phyloP scores from a whole-genome alignment of 768 basidiomycete species.

The Collybia nuda region DNA sequence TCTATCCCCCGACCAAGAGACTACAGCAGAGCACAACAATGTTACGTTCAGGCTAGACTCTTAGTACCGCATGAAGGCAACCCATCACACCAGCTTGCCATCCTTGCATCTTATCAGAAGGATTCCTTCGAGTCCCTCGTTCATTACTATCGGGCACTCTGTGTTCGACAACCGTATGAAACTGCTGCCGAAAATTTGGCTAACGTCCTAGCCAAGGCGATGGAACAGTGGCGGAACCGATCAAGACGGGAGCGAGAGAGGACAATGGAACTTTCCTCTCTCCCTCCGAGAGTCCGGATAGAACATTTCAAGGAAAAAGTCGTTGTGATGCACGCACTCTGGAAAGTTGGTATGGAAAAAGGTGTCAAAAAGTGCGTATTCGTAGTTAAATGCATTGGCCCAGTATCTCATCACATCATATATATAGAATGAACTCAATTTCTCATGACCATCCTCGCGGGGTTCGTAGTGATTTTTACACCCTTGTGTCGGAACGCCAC shows the following conservation, averaged over 20 bases:
- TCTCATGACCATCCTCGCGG: conserved; percentile 44
- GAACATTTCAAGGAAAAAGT: conserved; percentile 72
- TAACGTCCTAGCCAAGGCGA: conserved; percentile 63
- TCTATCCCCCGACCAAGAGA: conserved; percentile 57
- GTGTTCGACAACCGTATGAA: conserved; percentile 82
- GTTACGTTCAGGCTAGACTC: conserved; percentile 83
- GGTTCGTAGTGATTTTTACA: conserved; percentile 55
- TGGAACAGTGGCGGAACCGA: conserved; percentile 57
- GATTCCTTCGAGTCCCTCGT: conserved; percentile 81
- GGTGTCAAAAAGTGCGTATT: conserved; percentile 56
- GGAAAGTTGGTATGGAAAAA: conserved; percentile 57
- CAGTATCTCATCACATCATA: conserved; percentile 9
- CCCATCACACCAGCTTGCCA: conserved; percentile 94
- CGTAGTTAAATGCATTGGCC: conserved; percentile 1
- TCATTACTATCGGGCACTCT: conserved; percentile 91
- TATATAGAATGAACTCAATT: conserved; percentile 46
- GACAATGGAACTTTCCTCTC: conserved; percentile 17
- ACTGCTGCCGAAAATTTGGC: conserved; percentile 85
- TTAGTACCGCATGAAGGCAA: conserved; percentile 90
- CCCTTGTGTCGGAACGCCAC: conserved; percentile 64
- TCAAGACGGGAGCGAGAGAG: conserved; percentile 38
- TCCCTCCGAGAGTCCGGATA: conserved; percentile 51
- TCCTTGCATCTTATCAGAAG: conserved; percentile 80
- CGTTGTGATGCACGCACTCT: conserved; percentile 75
- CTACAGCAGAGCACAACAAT: conserved; percentile 72